Evolutionary conservation across 345 rosid species (phyloP), one percentile per base, ranked within the genome.

Genomic region (Lepidium africanum): DNA sequence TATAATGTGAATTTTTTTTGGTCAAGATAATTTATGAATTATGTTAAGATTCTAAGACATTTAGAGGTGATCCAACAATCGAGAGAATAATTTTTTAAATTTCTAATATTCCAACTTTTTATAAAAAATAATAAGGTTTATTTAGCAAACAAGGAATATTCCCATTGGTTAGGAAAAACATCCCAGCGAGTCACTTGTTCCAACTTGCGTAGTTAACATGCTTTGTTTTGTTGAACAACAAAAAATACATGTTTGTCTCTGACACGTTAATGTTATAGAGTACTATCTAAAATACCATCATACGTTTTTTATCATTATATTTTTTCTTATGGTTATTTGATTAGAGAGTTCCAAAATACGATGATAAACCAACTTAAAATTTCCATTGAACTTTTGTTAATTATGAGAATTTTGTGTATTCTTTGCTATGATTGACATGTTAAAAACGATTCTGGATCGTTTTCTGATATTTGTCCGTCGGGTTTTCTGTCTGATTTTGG

Each of bases 161-260:
- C 76, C 59, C 9, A 6, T 46, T 32, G 13, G n/a, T 17, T 10
- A 17, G 52, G 70, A 56, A 64, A 56, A 64, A 72, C 52, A 64
- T 72, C 65, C 65, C 59, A 39, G n/a, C 76, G 47, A 55, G 76
- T 63, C 59, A 46, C 58, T 36, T 46, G 40, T 10, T 72, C 38
- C 64, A 71, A 45, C 69, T 71, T 62, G 75, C 69, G 69, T 63
- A 30, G 33, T 30, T 30, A 30, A 30, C 7, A 30, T 30, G 7
- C 33, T 30, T 30, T 30, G 33, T 30, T 30, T 30, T 0, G 32
- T 1, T 27, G 32, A 27, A 27, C 5, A 27, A 27, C 32, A 27
- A 27, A 27, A 4, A 4, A 27, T 4, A 27, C 32, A 27, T 27
- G 32, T 27, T 27, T 30, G 33, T 30, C 1, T 30, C 33, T 30